Evolutionary conservation across 208 protist genomes (phyloP), one percentile per base, ranked within the genome.

Genomic region (Crithidia bombi): DNA sequence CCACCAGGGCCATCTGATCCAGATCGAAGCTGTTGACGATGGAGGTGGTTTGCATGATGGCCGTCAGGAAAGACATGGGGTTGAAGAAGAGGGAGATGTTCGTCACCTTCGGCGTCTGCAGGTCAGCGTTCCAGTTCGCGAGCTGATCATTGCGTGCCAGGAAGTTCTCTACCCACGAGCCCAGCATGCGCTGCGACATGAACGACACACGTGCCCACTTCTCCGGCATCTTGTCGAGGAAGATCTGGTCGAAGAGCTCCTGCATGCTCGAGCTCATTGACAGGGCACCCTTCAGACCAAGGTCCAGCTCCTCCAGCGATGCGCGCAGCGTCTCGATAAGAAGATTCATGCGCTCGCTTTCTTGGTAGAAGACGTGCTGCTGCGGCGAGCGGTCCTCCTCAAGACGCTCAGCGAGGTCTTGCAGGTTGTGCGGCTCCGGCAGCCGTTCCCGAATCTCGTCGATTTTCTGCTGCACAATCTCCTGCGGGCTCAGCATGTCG

Each of bases 1-100:
- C 82, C 36, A 97, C 93, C 19, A 98, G 77, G 15, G 95, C 76
- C 95, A 98, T 98, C 77, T 97, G 92, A 82, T 99, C 98, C 14
- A 99, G 88, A 56, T 98, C 95, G 76, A 97, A 98, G 70, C 93
- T 94, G 90, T 99, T 99, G 59, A 96, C 91, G 69, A 98, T 98
- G 5, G 98, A 98, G 7, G 97, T 99, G 9, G 92, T 96, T 80
- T 99, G 98, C 96, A 99, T 98, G 58, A 99, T 98, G 65, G 98
- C 98, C 23, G 98, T 99, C 10, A 99, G 78, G 88, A 99, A 99
- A 9, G 98, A 98, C 95, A 99, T 98, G 38, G 98, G 98, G 82
- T 99, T 99, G 86, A 99, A 99, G 79, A 98, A 97, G 62, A 96
- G 84, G 26, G 95, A 65, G 46, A 99, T 88, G 83, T 98, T 98